Conservation (phyloP, 73 alveolate genomes). For the Diophrys appendiculata region DNA sequence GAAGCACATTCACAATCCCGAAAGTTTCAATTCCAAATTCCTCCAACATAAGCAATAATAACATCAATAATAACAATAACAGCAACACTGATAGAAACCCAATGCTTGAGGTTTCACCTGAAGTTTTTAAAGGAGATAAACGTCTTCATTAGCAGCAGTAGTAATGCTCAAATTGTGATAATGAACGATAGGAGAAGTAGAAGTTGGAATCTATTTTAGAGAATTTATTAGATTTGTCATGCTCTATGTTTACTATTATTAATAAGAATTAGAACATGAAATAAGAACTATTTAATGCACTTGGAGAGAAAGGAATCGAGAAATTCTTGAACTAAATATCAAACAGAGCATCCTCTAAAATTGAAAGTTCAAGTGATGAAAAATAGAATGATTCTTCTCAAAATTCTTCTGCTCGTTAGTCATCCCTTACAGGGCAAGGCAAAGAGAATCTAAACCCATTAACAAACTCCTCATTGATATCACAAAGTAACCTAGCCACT, state of each 20-base stretch:
- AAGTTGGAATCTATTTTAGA: not conserved
- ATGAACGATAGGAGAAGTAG: not conserved
- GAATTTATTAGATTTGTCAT: not conserved
- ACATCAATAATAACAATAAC: too few relatives aligned
- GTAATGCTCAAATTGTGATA: not conserved
- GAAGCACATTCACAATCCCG: too few relatives aligned
- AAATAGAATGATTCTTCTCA: too few relatives aligned
- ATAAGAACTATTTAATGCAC: not conserved
- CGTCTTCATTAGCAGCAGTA: not conserved
- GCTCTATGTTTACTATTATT: not conserved
- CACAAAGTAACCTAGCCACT: too few relatives aligned
- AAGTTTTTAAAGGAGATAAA: too few relatives aligned
- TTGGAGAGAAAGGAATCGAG: not conserved
- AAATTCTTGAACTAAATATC: not conserved
- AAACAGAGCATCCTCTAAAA: not conserved
- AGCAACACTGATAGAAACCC: too few relatives aligned
- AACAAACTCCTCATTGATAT: not conserved
- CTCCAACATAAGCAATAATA: too few relatives aligned
- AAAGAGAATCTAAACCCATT: not conserved
- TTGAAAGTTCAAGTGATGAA: too few relatives aligned
- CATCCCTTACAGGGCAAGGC: not conserved
- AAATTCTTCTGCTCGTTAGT: too few relatives aligned
- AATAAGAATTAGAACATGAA: not conserved
- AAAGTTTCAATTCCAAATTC: too few relatives aligned
- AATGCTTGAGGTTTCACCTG: too few relatives aligned